Base-by-base conservation (phyloP, 2,329 filamentous ascomycete species). In the Dothideomycetes sp. region DNA sequence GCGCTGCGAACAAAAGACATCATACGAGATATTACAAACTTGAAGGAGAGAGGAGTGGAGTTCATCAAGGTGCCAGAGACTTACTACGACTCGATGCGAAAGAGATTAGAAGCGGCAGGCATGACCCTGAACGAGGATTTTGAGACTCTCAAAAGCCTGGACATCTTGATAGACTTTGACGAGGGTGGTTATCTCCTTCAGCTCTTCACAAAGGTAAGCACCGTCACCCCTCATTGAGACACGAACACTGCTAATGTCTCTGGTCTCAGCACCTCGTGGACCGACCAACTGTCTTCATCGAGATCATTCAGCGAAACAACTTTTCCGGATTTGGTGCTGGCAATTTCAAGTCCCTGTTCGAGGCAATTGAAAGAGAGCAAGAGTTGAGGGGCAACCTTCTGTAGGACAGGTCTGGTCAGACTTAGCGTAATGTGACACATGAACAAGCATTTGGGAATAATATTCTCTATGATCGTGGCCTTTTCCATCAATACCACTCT, bases 131-230 rank as follows among this genome's bases (percentile, higher is more conserved):
- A 80, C 43, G 86, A 94, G 64, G 81, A 89, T 55, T 79, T 93
- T 47, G 84, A 84, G 39, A 78, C 72, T 14, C 70, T 95, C 38
- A 71, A 84, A 67, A 69, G 69, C 36, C 65, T 95, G 51, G 85
- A 88, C 60, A 94, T 95, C 51, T 64, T 96, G 52, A 91, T 95
- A 54, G 88, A 95, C 64, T 95, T 95, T 54, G 89, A 95, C 52
- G 87, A 94, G 70, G 77, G 76, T 17, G 89, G 89, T 1, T 95
- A 95, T 61, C 62, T 95, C 47, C 48, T 80, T 49, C 77, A 80
- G 57, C 52, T 73, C 3, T 73, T 73, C 47, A 72, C 69, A 0
- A 72, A 72, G 22, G 40, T 42, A 34, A 22, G 37, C 19, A 10
- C 12, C 15, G 19, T 4, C 2, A 15, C 33, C 31, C 62, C 81